Evolutionary conservation across 805 yeast species (phyloP).

Genomic region (Barnettozyma vustinii): DNA sequence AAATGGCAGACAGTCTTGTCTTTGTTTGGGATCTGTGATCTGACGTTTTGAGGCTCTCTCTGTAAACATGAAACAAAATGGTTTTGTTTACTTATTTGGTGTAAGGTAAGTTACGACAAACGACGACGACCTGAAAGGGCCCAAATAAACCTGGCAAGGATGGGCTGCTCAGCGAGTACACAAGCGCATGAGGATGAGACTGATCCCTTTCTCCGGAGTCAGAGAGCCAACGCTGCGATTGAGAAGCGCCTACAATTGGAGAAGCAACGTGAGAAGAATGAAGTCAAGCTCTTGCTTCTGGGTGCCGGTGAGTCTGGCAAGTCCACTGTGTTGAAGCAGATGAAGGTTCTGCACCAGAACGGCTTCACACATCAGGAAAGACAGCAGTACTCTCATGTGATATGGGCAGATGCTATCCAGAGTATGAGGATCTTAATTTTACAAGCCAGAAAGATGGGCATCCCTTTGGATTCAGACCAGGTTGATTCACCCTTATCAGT

Average conservation of each 20-base stretch:
- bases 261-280: constrained; percentile 49
- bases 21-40: neutral
- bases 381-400: constrained; percentile 72
- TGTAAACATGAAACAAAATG: neutral
- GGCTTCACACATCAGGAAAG: constrained; percentile 82
- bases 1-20: neutral
- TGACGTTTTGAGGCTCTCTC: constrained; percentile 11
- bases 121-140: neutral
- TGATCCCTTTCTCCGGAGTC: constrained; percentile 48
- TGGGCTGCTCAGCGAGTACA: constrained; percentile 71
- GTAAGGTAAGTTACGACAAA: neutral
- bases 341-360: constrained; percentile 77
- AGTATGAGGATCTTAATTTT: constrained; percentile 73
- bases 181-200: constrained; percentile 35
- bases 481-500: constrained; percentile 41
- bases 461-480: constrained; percentile 60
- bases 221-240: constrained; percentile 53
- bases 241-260: constrained; percentile 54
- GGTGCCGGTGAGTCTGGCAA: constrained; percentile 97
- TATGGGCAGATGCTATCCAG: constrained; percentile 89
- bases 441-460: constrained; percentile 66
- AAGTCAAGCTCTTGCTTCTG: constrained; percentile 66
- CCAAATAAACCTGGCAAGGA: constrained; percentile 19
- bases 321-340: constrained; percentile 86
- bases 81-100: neutral